Conservation (phyloP, 202 grass and related monocot genomes). For the Cymbopogon flexuosus region DNA sequence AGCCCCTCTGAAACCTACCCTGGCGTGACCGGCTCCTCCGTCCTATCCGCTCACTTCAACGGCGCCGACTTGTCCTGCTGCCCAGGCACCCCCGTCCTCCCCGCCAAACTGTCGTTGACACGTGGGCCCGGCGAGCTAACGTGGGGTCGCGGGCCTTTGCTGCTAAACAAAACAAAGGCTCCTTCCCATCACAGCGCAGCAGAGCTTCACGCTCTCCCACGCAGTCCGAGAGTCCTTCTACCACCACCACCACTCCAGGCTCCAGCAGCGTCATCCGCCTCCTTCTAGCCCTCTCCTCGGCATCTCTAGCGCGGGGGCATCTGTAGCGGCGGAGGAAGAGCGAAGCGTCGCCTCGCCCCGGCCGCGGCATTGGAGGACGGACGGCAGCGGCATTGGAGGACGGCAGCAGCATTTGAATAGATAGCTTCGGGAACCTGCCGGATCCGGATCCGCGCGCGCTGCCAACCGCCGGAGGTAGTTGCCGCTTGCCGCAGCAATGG, state of each 20-base stretch:
- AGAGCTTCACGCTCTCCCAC: slow-evolving; percentile 43
- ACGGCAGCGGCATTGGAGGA: slow-evolving; percentile 15
- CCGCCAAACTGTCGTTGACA: background rate
- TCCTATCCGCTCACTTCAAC: background rate
- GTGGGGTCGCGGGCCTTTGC: slow-evolving; percentile 34
- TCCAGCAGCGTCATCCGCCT: background rate
- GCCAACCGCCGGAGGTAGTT: background rate
- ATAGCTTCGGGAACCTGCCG: slow-evolving; percentile 3
- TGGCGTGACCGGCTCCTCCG: too few species aligned
- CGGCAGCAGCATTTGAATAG: background rate
- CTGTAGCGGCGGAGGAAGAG: background rate
- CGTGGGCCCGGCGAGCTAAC: background rate
- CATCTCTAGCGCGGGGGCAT: background rate
- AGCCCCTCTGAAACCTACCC: background rate
- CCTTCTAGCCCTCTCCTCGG: background rate
- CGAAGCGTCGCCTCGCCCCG: background rate
- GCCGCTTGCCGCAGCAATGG: background rate
- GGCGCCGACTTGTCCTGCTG: background rate
- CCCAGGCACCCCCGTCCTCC: too few species aligned
- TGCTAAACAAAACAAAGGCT: slow-evolving; percentile 44
- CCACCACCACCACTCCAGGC: background rate
- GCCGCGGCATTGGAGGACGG: background rate
- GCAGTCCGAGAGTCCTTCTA: background rate
- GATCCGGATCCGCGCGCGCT: slow-evolving; percentile 19
- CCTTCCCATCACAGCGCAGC: slow-evolving; percentile 11